These are phyloP conservation scores for Glycine soja DNA, from an alignment of 306 rosid genomes.

Conservation along the genomic window DNA sequence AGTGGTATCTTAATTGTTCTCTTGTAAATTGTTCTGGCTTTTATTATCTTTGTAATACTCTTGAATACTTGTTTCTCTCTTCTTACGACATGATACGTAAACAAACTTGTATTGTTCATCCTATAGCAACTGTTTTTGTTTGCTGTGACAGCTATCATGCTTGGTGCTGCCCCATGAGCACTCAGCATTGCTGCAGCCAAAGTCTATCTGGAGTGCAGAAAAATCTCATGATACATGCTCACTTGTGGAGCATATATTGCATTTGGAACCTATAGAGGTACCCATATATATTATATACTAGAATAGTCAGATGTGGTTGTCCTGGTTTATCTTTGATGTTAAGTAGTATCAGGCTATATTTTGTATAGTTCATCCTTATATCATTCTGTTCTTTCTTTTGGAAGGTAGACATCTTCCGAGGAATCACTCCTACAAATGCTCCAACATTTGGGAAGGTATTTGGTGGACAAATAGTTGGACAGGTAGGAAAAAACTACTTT, in stretches of 20 bases:
- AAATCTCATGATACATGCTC: constrained; percentile 72
- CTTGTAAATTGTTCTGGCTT: too few relatives aligned
- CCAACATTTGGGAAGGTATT: constrained; percentile 90
- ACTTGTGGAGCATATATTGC: constrained; percentile 83
- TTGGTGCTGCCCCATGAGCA: constrained; percentile 77
- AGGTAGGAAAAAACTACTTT: constrained; percentile 61
- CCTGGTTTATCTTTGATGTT: constrained; percentile 33
- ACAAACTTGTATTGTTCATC: constrained; percentile 20
- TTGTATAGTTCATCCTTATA: constrained; percentile 34
- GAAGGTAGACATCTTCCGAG: constrained; percentile 84
- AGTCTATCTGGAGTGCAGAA: constrained; percentile 88
- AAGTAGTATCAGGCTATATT: constrained; percentile 8
- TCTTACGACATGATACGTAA: neutral
- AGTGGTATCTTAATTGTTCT: too few relatives aligned
- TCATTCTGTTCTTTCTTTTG: constrained; percentile 28
- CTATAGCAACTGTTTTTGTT: constrained; percentile 42
- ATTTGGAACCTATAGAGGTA: constrained; percentile 90
- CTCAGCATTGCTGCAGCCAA: constrained; percentile 70
- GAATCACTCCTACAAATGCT: constrained; percentile 83
- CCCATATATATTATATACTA: neutral
- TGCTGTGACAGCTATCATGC: constrained; percentile 80
- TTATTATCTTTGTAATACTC: too few relatives aligned
- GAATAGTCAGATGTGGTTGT: constrained; percentile 13
- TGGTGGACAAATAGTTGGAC: constrained; percentile 93
- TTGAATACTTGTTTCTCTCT: too few relatives aligned